These are phyloP conservation scores for Massariosphaeria phaeospora DNA, from an alignment of 495 filamentous ascomycete genomes.

Conservation along the genomic window DNA sequence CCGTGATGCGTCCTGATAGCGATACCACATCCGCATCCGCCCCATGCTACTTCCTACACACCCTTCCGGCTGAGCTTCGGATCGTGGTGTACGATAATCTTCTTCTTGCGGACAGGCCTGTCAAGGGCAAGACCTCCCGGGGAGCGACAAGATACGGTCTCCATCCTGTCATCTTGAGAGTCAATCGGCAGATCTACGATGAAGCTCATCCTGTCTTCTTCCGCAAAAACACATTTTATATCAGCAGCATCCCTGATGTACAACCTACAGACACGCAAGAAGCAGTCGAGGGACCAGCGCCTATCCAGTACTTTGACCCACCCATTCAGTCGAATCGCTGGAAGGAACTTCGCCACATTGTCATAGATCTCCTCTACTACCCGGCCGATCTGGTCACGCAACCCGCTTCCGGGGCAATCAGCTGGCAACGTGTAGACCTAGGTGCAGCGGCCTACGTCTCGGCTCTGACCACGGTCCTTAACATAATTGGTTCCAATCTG, in stretches of 20 bases:
- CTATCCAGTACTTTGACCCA: constrained; percentile 1
- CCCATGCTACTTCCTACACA: constrained; percentile 13
- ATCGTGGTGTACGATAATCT: constrained; percentile 11
- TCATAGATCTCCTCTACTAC: constrained; percentile 13
- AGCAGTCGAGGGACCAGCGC: neutral
- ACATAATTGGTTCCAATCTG: neutral
- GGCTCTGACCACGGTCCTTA: neutral
- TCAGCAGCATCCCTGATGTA: constrained; percentile 10
- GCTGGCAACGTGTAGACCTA: neutral
- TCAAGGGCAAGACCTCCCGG: constrained; percentile 1
- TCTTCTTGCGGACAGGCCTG: neutral
- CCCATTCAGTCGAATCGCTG: neutral
- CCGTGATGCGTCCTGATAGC: neutral
- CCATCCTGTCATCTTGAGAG: neutral
- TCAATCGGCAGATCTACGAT: constrained; percentile 20
- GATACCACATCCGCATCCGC: neutral
- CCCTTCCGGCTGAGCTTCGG: constrained; percentile 12
- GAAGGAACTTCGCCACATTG: constrained; percentile 4
- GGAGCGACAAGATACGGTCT: neutral
- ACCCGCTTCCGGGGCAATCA: neutral
- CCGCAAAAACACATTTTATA: constrained; percentile 10
- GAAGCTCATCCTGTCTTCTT: constrained; percentile 19
- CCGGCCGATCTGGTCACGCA: neutral
- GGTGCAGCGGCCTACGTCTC: neutral
- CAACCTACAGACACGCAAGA: neutral